A percentile compares a stretch with the other conserved stretches of the same genome.
Conservation (phyloP, 495 filamentous ascomycete species). For the Xylaria flabelliformis region DNA sequence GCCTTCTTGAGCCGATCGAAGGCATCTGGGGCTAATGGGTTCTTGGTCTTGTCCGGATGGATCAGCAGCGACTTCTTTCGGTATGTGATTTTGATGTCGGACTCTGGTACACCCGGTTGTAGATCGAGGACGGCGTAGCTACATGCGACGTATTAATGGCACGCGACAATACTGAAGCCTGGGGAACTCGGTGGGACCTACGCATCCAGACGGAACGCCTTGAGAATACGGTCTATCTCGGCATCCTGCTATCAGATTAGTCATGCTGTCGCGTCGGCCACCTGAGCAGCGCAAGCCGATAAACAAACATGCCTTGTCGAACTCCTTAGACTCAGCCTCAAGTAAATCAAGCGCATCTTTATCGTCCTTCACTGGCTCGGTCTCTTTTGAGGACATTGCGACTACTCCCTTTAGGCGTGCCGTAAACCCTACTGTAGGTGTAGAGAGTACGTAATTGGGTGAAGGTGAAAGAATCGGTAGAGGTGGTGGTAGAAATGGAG, state of each 20-base stretch:
- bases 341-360: conserved; percentile 83
- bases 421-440: background rate
- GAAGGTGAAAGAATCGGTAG: too few relatives aligned
- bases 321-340: conserved; percentile 87
- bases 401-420: background rate
- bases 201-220: conserved; percentile 90
- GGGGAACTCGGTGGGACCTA: conserved; percentile 49
- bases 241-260: conserved; percentile 68
- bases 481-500: background rate
- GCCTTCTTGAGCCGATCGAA: conserved; percentile 98
- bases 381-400: conserved; percentile 23
- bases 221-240: conserved; percentile 93
- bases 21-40: conserved; percentile 88
- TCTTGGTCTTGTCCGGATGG: conserved; percentile 97
- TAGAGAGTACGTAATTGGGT: background rate
- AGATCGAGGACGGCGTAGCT: conserved; percentile 95
- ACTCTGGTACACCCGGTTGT: conserved; percentile 92
- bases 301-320: conserved; percentile 69
- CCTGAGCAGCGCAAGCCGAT: background rate
- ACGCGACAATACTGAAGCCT: conserved; percentile 4
- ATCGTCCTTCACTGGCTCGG: conserved; percentile 56
- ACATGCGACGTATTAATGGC: conserved; percentile 16
- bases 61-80: conserved; percentile 97
- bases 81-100: conserved; percentile 93
- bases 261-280: background rate